phyloP scores from a whole-genome alignment of 352 stramenopile genomes.

The Sclerospora graminicola region DNA sequence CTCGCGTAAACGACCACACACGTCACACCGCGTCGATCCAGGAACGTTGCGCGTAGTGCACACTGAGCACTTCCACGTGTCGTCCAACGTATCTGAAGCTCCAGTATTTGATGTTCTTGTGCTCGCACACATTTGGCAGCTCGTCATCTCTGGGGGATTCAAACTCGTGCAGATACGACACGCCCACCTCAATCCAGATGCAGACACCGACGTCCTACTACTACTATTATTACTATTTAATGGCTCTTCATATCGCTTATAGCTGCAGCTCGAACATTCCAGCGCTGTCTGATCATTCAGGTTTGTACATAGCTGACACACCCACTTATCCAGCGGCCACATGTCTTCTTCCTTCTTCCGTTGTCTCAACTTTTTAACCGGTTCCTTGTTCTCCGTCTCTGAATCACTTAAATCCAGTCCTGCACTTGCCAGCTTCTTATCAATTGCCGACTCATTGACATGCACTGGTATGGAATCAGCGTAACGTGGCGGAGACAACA shows the following conservation, averaged over 20 bases:
- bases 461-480: too few relatives aligned
- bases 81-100: neutral
- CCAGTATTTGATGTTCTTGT: neutral
- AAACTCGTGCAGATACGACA: conserved; percentile 22
- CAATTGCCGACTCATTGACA: too few relatives aligned
- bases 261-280: conserved; percentile 15
- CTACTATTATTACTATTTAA: neutral
- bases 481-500: too few relatives aligned
- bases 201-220: neutral
- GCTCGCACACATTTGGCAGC: conserved; percentile 16
- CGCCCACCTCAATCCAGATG: conserved; percentile 12
- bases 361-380: conserved; percentile 1
- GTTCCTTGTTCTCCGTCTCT: too few relatives aligned
- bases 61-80: conserved; percentile 15
- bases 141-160: conserved; percentile 6
- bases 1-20: conserved; percentile 12
- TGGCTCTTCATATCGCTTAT: conserved; percentile 6
- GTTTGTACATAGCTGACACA: conserved; percentile 23
- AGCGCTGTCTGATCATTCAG: conserved; percentile 11
- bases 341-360: conserved; percentile 1
- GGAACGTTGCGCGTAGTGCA: conserved; percentile 15
- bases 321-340: conserved; percentile 16
- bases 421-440: too few relatives aligned
- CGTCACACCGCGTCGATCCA: conserved; percentile 12
- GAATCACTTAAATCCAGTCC: too few relatives aligned